Evolutionary conservation across 2,329 filamentous ascomycete genomes (phyloP).

Genomic region (Aspergillus tanneri): DNA sequence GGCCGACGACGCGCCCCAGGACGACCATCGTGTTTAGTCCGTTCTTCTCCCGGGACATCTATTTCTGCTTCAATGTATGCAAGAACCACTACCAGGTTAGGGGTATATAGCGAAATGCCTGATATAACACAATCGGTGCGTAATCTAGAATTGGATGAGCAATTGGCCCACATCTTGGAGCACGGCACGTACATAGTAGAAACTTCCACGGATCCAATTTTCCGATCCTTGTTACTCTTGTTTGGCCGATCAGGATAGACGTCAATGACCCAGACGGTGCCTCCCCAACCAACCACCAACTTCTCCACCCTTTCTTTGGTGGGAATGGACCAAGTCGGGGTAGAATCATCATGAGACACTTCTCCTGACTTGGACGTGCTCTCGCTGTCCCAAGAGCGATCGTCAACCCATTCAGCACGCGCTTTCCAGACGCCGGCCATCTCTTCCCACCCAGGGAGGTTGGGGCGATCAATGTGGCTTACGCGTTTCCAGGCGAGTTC

Average conservation of each 20-base stretch:
- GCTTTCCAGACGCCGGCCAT: conserved; percentile 97
- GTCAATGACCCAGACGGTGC: conserved; percentile 93
- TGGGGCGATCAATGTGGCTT: conserved; percentile 85
- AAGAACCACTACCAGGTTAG: conserved; percentile 83
- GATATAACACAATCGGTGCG: conserved; percentile 98
- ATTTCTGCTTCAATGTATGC: conserved; percentile 79
- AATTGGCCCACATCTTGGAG: conserved; percentile 14
- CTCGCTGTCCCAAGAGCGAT: conserved; percentile 72
- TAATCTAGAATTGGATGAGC: conserved; percentile 57
- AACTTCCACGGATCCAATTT: conserved; percentile 80
- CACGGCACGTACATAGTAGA: conserved; percentile 75
- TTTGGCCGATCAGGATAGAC: conserved; percentile 73
- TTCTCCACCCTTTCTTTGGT: conserved; percentile 60
- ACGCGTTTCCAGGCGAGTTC: conserved; percentile 94
- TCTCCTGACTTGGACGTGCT: conserved; percentile 49
- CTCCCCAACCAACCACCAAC: conserved; percentile 90
- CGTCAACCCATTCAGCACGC: conserved; percentile 88
- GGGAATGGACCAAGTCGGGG: conserved; percentile 41
- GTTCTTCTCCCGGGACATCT: conserved; percentile 59
- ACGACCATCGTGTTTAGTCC: conserved; percentile 45
- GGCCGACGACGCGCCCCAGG: conserved; percentile 69
- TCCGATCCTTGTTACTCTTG: conserved; percentile 67
- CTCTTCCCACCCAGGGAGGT: conserved; percentile 85
- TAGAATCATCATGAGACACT: conserved; percentile 43
- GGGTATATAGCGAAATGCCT: conserved; percentile 93